Evolutionary conservation across 2,329 filamentous ascomycete species (phyloP).

Genomic region (Pseudopyricularia cyperi): DNA sequence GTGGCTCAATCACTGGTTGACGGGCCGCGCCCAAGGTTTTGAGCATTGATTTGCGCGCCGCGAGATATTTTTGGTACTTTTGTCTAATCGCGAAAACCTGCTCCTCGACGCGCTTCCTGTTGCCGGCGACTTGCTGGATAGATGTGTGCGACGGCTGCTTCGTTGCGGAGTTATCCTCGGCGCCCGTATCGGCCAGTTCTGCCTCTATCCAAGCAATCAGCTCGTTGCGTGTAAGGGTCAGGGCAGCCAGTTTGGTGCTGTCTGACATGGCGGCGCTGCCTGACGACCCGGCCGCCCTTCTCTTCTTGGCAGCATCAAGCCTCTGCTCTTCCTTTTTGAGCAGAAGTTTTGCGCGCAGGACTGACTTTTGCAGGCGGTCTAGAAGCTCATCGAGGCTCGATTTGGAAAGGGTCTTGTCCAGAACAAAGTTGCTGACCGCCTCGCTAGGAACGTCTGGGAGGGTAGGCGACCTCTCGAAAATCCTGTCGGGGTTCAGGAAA

Average conservation of each 20-base stretch:
- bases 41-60: conserved; percentile 34
- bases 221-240: conserved; percentile 42
- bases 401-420: conserved; percentile 21
- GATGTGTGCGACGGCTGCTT: conserved; percentile 7
- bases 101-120: conserved; percentile 17
- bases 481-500: conserved; percentile 34
- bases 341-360: conserved; percentile 43
- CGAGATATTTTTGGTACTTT: conserved; percentile 41
- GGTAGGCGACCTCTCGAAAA: conserved; percentile 29
- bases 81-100: conserved; percentile 34
- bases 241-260: conserved; percentile 33
- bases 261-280: conserved; percentile 5
- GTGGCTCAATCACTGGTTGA: background rate
- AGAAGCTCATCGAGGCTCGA: conserved; percentile 33
- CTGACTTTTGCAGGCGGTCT: conserved; percentile 41
- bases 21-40: conserved; percentile 8
- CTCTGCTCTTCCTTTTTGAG: conserved; percentile 43
- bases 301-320: conserved; percentile 31
- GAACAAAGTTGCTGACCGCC: conserved; percentile 34
- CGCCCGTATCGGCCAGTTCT: conserved; percentile 40
- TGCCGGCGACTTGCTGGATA: conserved; percentile 10
- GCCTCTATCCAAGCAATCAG: conserved; percentile 54
- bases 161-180: conserved; percentile 13
- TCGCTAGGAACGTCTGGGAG: conserved; percentile 39
- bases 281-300: conserved; percentile 5